Conservation (phyloP, 345 rosid genomes). For the Eucalyptus regnans region DNA sequence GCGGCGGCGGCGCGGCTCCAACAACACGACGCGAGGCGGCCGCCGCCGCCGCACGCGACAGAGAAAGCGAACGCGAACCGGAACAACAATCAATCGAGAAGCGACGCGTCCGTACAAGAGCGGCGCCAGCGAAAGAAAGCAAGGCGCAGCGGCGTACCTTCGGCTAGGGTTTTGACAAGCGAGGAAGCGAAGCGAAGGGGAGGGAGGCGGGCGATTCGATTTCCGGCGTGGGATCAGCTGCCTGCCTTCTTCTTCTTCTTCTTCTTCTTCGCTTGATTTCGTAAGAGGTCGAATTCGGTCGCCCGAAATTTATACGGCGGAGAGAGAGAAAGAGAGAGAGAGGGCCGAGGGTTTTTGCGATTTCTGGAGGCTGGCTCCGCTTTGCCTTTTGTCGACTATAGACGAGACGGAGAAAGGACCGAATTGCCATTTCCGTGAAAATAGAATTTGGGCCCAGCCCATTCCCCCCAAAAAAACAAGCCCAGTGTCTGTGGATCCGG, state of each 20-base stretch:
- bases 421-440: not conserved
- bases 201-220: not conserved
- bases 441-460: not conserved
- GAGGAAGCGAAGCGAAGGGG: not conserved
- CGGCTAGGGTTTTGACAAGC: not conserved
- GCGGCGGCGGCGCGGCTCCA: not conserved
- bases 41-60: not conserved
- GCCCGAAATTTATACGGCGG: not conserved
- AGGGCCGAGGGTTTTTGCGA: not conserved
- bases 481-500: not conserved
- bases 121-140: not conserved
- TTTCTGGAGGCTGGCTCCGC: not conserved
- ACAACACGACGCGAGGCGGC: not conserved
- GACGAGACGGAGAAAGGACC: not conserved
- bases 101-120: not conserved
- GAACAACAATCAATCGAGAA: not conserved
- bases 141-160: not conserved
- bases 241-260: not conserved
- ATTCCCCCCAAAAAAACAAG: not conserved
- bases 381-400: not conserved
- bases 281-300: not conserved
- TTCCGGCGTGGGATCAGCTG: not conserved
- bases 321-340: not conserved
- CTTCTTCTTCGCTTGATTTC: not conserved
- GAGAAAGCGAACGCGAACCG: not conserved